A percentile compares a stretch with the other conserved stretches of the same genome.
phyloP scores from a whole-genome alignment of 805 yeast species.

The Lipomyces yamadae region DNA sequence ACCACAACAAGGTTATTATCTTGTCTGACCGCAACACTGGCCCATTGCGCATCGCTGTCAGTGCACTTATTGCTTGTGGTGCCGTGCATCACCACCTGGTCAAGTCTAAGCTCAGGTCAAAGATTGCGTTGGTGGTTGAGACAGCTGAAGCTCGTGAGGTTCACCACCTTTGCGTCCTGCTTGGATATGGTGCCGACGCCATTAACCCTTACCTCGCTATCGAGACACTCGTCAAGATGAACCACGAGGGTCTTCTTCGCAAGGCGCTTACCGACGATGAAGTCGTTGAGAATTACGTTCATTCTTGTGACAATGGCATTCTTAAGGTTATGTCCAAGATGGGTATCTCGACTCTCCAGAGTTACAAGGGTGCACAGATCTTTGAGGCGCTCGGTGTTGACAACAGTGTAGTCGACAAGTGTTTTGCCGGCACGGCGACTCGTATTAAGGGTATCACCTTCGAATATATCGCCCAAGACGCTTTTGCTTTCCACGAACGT shows the following conservation, averaged over 20 bases:
- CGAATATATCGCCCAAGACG: slow-evolving; percentile 95
- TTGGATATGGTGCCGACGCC: slow-evolving; percentile 98
- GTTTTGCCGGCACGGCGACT: slow-evolving; percentile 97
- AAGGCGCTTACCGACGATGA: slow-evolving; percentile 59
- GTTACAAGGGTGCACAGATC: slow-evolving; percentile 99
- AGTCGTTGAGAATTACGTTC: slow-evolving; percentile 76
- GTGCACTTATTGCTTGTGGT: slow-evolving; percentile 91
- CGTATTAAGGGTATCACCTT: slow-evolving; percentile 95
- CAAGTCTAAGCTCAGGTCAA: slow-evolving; percentile 92
- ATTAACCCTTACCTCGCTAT: slow-evolving; percentile 91
- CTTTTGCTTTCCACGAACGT: slow-evolving; percentile 88
- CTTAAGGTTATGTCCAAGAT: slow-evolving; percentile 97
- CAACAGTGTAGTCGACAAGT: slow-evolving; percentile 90
- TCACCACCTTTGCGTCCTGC: slow-evolving; percentile 90
- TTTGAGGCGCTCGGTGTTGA: slow-evolving; percentile 97
- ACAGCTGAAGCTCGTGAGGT: slow-evolving; percentile 98
- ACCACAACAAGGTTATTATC: slow-evolving; percentile 72
- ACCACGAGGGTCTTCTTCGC: slow-evolving; percentile 67
- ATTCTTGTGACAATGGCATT: slow-evolving; percentile 87
- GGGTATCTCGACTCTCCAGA: slow-evolving; percentile 98
- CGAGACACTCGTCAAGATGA: slow-evolving; percentile 85
- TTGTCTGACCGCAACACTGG: slow-evolving; percentile 72
- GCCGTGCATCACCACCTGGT: slow-evolving; percentile 97
- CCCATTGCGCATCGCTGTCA: slow-evolving; percentile 72
- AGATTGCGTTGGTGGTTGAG: slow-evolving; percentile 88